phyloP scores from a whole-genome alignment of 2,329 filamentous ascomycete genomes.

The Aspergillus chevalieri region DNA sequence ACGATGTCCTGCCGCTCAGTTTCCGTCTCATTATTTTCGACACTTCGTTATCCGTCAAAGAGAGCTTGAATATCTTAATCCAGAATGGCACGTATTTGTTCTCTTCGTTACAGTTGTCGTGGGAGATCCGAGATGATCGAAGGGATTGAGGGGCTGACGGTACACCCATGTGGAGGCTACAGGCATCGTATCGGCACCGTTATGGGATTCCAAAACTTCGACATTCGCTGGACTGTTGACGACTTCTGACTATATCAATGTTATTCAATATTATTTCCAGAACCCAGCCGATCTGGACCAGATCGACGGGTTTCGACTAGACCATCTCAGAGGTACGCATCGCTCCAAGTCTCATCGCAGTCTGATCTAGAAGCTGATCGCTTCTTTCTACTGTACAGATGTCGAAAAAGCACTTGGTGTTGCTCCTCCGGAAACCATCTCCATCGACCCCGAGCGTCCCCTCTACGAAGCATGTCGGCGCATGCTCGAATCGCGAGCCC shows the following conservation, averaged over 20 bases:
- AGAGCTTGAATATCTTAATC: slow-evolving; percentile 89
- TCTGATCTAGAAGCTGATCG: slow-evolving; percentile 3
- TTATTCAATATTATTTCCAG: slow-evolving; percentile 98
- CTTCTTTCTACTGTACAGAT: slow-evolving; percentile 49
- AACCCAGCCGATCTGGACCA: slow-evolving; percentile 83
- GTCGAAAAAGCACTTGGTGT: slow-evolving; percentile 93
- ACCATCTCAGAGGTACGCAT: slow-evolving; percentile 74
- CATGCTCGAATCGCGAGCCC: slow-evolving; percentile 89
- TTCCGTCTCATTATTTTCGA: slow-evolving; percentile 95
- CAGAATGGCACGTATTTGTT: slow-evolving; percentile 68
- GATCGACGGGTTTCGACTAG: slow-evolving; percentile 88
- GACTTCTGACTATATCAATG: slow-evolving; percentile 95
- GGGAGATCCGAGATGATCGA: background rate
- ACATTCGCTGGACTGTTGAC: slow-evolving; percentile 92
- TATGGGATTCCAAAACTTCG: slow-evolving; percentile 92
- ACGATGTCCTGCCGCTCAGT: slow-evolving; percentile 93
- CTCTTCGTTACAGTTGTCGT: background rate
- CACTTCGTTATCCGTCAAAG: slow-evolving; percentile 90
- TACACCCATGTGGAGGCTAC: slow-evolving; percentile 5
- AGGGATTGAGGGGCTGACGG: background rate
- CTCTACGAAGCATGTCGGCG: slow-evolving; percentile 91
- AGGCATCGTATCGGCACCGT: slow-evolving; percentile 95
- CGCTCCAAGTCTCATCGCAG: background rate
- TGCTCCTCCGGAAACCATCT: slow-evolving; percentile 84
- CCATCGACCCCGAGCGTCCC: slow-evolving; percentile 83